Conservation (phyloP, 805 yeast genomes). For the Yamadazyma akitaensis region DNA sequence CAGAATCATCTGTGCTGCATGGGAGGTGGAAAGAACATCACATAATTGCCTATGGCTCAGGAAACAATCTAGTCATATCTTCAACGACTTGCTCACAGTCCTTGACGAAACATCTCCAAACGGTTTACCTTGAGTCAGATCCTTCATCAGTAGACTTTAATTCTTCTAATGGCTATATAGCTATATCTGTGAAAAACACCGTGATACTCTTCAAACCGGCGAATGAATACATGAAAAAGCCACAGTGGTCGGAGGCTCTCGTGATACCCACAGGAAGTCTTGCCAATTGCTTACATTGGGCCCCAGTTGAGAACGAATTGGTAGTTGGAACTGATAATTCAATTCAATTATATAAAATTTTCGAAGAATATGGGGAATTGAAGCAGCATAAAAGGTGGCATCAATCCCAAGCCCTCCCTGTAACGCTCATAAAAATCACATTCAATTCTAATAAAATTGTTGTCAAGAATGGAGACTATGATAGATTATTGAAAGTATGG, state of each 20-base stretch:
- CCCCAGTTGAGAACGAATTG: conserved; percentile 49
- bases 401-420: conserved; percentile 57
- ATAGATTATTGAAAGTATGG: conserved; percentile 75
- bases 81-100: conserved; percentile 18
- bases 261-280: conserved; percentile 17
- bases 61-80: conserved; percentile 69
- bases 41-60: conserved; percentile 76
- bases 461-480: conserved; percentile 61
- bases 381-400: conserved; percentile 41
- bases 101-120: conserved; percentile 48
- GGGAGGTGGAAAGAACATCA: conserved; percentile 64
- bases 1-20: conserved; percentile 53
- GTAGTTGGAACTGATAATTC: conserved; percentile 53
- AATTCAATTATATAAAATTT: conserved; percentile 53
- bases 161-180: conserved; percentile 52
- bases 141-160: conserved; percentile 66
- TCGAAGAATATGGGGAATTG: conserved; percentile 44
- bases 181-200: conserved; percentile 46
- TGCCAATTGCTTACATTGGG: conserved; percentile 53
- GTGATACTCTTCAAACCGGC: conserved; percentile 56
- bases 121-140: conserved; percentile 67
- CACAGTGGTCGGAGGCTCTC: conserved; percentile 44
- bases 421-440: conserved; percentile 54
- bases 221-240: conserved; percentile 42
- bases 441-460: conserved; percentile 62